Evolutionary conservation across 495 filamentous ascomycete species (phyloP).

Genomic region (Aspergillus heteromorphus): DNA sequence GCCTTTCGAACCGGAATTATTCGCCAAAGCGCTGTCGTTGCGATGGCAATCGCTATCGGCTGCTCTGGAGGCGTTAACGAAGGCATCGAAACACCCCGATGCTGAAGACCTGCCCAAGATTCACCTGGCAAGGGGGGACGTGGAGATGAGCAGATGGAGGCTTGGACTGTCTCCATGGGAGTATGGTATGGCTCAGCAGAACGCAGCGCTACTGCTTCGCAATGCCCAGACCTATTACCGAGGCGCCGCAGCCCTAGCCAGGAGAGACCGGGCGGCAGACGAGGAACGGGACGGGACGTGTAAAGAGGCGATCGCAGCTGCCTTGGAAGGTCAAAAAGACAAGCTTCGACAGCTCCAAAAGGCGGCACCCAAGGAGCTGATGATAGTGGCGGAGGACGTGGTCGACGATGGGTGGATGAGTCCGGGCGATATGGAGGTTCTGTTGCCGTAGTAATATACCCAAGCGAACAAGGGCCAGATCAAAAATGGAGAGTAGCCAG

Average conservation of each 20-base stretch:
- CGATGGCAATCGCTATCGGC: slow-evolving; percentile 48
- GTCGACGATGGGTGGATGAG: slow-evolving; percentile 45
- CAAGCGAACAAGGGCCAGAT: neutral
- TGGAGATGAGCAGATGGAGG: slow-evolving; percentile 53
- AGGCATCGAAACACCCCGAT: slow-evolving; percentile 46
- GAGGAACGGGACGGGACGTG: slow-evolving; percentile 43
- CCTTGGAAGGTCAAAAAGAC: slow-evolving; percentile 36
- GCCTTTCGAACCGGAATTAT: slow-evolving; percentile 21
- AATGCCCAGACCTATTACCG: slow-evolving; percentile 64
- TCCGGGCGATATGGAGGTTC: slow-evolving; percentile 28
- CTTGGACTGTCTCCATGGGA: slow-evolving; percentile 46
- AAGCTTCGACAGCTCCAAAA: slow-evolving; percentile 36
- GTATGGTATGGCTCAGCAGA: slow-evolving; percentile 41
- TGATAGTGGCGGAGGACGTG: slow-evolving; percentile 42
- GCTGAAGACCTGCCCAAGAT: slow-evolving; percentile 54
- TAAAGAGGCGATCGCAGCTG: slow-evolving; percentile 42
- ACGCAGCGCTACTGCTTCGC: slow-evolving; percentile 44
- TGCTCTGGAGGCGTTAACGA: slow-evolving; percentile 45
- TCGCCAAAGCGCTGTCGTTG: slow-evolving; percentile 23
- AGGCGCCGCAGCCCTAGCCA: slow-evolving; percentile 48
- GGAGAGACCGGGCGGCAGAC: slow-evolving; percentile 34
- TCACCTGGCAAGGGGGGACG: slow-evolving; percentile 57
- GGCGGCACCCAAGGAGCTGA: slow-evolving; percentile 24
- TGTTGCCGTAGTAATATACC: slow-evolving; percentile 28
- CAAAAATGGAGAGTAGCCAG: neutral